Evolutionary conservation across 257 asterid species (phyloP), one percentile per base, ranked within the genome.

Genomic region (Solanum chiquidenum): DNA sequence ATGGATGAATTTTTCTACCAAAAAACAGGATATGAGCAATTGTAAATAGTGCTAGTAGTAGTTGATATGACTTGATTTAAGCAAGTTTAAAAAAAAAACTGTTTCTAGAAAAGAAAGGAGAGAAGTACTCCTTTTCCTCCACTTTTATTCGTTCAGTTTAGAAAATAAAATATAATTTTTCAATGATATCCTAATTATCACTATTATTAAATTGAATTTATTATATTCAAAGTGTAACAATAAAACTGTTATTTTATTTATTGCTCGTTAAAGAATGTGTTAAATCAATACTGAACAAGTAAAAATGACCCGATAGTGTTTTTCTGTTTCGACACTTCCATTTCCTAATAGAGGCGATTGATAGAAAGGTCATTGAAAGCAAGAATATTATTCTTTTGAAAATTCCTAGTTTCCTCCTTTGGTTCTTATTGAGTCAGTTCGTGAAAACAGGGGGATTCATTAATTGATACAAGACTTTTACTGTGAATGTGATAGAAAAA

Each of bases 1-100:
- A 49, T 90, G 89, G 92, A 90, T 87, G 87, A 90, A 1, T 46
- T 89, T 55, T 82, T 82, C 68, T 82, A 49, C 86, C 71, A 82
- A 31, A 49, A 49, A 49, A 49, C 27, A 82, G 42, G 86, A 10
- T 82, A 49, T 49, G 71, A 82, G 7, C 44, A 9, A 82, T 20
- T 49, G 86, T 82, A 73, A 35, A 73, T 73, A 73, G 29, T 35
- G 10, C 5, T 35, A 74, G 5, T 31, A 18, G 23, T 46, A 80
- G 69, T 82, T 49, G 21, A 49, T 46, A 31, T 82, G 40, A 31
- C 9, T 21, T 82, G 86, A 29, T 49, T 49, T 21, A 82, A 82
- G 44, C 46, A 18, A 82, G 85, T 29, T 31, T 1, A 0, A 40
- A 42, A n/a, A 29, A 9, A 29, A 38, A 46, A 80, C 18, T 16